These are phyloP conservation scores for Russula vinacea DNA, from an alignment of 768 basidiomycete species.

Conservation along the genomic window DNA sequence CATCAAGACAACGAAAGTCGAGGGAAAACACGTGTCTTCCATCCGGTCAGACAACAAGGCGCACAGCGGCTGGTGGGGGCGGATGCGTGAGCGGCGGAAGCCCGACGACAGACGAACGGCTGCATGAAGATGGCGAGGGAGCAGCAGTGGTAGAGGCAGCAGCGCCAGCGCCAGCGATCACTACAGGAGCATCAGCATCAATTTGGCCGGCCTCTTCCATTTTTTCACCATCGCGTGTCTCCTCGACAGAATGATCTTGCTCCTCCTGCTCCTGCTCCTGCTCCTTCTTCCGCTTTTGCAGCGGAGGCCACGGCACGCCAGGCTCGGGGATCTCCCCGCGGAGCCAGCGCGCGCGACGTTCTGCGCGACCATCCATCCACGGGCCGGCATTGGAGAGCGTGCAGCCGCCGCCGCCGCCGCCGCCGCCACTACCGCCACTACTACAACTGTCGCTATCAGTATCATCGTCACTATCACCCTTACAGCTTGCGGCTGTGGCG, in stretches of 20 bases:
- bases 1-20: neutral
- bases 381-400: conserved; percentile 62
- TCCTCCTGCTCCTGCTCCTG: neutral
- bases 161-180: neutral
- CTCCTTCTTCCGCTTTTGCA: neutral
- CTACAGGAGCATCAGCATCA: neutral
- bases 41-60: conserved; percentile 5
- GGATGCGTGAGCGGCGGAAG: conserved; percentile 13
- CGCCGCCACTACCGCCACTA: neutral
- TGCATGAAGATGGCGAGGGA: conserved; percentile 3
- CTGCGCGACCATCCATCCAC: conserved; percentile 56
- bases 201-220: neutral
- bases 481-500: neutral
- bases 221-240: neutral
- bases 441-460: neutral
- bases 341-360: conserved; percentile 36
- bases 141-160: neutral
- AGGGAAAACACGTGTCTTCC: neutral
- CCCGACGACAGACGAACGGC: conserved; percentile 15
- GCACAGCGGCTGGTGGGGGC: conserved; percentile 8
- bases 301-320: conserved; percentile 24
- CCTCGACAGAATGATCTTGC: neutral
- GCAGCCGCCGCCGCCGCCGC: conserved; percentile 51
- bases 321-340: conserved; percentile 30
- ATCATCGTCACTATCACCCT: neutral